A percentile compares a stretch with the other conserved stretches of the same genome.
phyloP scores from a whole-genome alignment of 176 grass and related monocot genomes.

The Zea luxurians region DNA sequence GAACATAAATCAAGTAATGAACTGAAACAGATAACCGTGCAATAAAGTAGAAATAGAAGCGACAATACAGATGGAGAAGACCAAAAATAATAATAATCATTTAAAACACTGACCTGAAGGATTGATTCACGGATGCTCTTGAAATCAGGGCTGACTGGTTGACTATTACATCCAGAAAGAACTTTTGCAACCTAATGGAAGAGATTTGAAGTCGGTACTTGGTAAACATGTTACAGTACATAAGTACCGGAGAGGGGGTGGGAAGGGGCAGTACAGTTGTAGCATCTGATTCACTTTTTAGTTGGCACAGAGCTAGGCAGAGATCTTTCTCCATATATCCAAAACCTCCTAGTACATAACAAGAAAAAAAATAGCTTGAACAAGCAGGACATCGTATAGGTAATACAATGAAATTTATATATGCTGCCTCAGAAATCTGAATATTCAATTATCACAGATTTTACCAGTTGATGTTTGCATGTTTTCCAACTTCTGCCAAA shows the following conservation, averaged over 20 bases:
- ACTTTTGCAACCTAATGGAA: constrained; percentile 67
- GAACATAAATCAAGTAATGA: constrained; percentile 10
- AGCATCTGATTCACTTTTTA: constrained; percentile 75
- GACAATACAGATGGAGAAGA: constrained; percentile 10
- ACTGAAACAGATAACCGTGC: constrained; percentile 2
- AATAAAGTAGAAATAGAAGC: constrained; percentile 31
- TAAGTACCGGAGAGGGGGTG: not conserved
- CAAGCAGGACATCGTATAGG: constrained; percentile 21
- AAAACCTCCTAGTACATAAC: constrained; percentile 53
- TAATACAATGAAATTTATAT: constrained; percentile 14
- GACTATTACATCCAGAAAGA: constrained; percentile 38
- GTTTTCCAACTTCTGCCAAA: constrained; percentile 85
- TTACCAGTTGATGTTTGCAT: constrained; percentile 77
- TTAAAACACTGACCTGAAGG: constrained; percentile 63
- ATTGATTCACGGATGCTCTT: constrained; percentile 76
- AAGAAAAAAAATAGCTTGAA: constrained; percentile 8
- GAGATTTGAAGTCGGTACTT: constrained; percentile 32
- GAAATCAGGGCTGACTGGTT: constrained; percentile 54
- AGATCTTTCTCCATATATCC: constrained; percentile 83
- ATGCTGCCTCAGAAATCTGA: constrained; percentile 8
- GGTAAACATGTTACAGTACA: not conserved
- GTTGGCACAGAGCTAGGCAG: constrained; percentile 64
- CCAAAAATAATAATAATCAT: constrained; percentile 6
- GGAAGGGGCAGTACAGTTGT: constrained; percentile 49
- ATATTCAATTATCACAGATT: constrained; percentile 27